A percentile compares a stretch with the other conserved stretches of the same genome.
Conservation (phyloP, 768 basidiomycete species). For the Panus rudis region DNA sequence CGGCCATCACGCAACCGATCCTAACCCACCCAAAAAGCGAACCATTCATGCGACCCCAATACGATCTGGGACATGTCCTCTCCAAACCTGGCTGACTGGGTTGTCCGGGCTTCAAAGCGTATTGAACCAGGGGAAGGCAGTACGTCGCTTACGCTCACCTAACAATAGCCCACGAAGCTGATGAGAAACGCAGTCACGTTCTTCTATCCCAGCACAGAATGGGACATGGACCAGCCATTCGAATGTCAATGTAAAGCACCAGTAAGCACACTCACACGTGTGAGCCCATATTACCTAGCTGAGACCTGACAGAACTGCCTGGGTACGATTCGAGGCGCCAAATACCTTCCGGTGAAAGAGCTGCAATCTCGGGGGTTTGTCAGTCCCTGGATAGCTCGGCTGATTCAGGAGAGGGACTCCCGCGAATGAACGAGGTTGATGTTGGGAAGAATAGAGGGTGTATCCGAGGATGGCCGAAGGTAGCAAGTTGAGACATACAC, state of each 20-base stretch:
- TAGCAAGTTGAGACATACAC: too few species aligned
- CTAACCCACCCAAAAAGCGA: conserved; percentile 29
- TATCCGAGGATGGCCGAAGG: too few species aligned
- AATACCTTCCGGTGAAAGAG: conserved; percentile 30
- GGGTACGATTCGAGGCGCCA: conserved; percentile 39
- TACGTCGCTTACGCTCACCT: conserved; percentile 29
- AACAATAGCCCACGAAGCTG: neutral
- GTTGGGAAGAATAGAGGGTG: too few species aligned
- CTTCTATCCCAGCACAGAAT: conserved; percentile 65
- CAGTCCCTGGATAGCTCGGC: conserved; percentile 34
- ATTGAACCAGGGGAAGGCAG: conserved; percentile 32
- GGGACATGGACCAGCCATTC: conserved; percentile 63
- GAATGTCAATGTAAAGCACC: conserved; percentile 41
- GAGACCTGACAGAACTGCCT: conserved; percentile 35
- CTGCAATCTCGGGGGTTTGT: conserved; percentile 31
- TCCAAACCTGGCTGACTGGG: conserved; percentile 37
- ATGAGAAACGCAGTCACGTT: conserved; percentile 36
- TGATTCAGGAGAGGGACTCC: neutral
- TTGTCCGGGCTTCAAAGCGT: conserved; percentile 36
- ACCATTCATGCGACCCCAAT: conserved; percentile 60
- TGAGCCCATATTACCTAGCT: neutral
- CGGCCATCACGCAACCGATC: neutral
- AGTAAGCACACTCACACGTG: conserved; percentile 21
- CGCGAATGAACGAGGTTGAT: too few species aligned
- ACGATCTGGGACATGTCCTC: conserved; percentile 46